A percentile compares a stretch with the other conserved stretches of the same genome.
These are phyloP conservation scores for Gymnopilus junonius DNA, from an alignment of 768 basidiomycete genomes.

Conservation along the genomic window DNA sequence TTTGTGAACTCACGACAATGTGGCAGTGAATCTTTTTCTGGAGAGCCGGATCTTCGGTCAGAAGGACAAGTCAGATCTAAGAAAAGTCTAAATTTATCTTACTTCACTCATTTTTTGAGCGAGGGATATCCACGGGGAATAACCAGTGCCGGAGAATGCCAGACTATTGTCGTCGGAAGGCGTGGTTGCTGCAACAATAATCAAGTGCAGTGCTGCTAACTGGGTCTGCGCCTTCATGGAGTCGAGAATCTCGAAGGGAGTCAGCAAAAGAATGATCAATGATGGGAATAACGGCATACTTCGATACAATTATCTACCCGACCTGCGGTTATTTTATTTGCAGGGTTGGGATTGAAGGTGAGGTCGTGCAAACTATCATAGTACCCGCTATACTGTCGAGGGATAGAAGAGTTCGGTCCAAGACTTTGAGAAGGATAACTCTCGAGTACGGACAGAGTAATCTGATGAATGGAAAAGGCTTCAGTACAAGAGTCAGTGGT, in stretches of 20 bases:
- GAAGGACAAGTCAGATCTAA: background rate
- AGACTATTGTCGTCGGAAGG: slow-evolving; percentile 39
- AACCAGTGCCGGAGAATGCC: slow-evolving; percentile 21
- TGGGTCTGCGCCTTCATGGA: slow-evolving; percentile 33
- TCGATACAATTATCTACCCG: slow-evolving; percentile 49
- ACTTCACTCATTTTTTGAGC: slow-evolving; percentile 52
- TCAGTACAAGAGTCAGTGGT: background rate
- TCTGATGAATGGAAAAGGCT: slow-evolving; percentile 30
- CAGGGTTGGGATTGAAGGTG: slow-evolving; percentile 44
- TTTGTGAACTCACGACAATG: slow-evolving; percentile 52
- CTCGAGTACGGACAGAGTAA: slow-evolving; percentile 48
- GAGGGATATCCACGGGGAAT: slow-evolving; percentile 45
- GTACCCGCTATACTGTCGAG: slow-evolving; percentile 46
- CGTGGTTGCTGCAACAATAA: slow-evolving; percentile 56
- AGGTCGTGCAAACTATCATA: slow-evolving; percentile 42
- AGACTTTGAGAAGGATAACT: slow-evolving; percentile 44
- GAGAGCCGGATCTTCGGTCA: slow-evolving; percentile 20
- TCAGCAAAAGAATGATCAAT: background rate
- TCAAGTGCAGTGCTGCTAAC: slow-evolving; percentile 49
- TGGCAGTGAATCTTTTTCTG: slow-evolving; percentile 64
- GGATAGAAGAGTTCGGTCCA: slow-evolving; percentile 27
- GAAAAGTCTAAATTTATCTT: slow-evolving; percentile 20
- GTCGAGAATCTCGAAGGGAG: slow-evolving; percentile 35
- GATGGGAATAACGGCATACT: slow-evolving; percentile 33
- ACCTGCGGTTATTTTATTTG: slow-evolving; percentile 48